Evolutionary conservation across 2,329 filamentous ascomycete species (phyloP).

Genomic region (Hawksworthiomyces lignivorus): DNA sequence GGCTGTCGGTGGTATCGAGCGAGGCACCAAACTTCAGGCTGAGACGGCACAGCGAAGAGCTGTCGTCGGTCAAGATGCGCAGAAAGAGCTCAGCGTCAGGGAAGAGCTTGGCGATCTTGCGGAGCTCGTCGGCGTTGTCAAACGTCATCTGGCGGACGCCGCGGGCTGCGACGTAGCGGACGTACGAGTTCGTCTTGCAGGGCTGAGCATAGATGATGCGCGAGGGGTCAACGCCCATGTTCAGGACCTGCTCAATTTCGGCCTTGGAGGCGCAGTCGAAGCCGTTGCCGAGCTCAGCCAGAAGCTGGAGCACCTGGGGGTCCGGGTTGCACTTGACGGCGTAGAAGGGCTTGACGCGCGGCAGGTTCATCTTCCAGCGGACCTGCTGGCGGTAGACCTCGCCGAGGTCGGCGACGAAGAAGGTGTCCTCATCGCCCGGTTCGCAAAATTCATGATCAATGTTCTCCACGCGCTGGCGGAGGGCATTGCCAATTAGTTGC

Average conservation of each 20-base stretch:
- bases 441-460: conserved; percentile 85
- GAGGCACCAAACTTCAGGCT: conserved; percentile 97
- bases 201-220: conserved; percentile 99
- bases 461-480: conserved; percentile 74
- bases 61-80: conserved; percentile 94
- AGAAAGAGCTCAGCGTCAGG: conserved; percentile 86
- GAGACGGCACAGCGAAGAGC: conserved; percentile 84
- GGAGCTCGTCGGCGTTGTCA: conserved; percentile 94
- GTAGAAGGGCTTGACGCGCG: conserved; percentile 92
- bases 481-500: conserved; percentile 75
- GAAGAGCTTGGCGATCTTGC: conserved; percentile 92
- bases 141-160: conserved; percentile 98
- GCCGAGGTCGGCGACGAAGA: conserved; percentile 96
- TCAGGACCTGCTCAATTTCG: conserved; percentile 88
- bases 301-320: conserved; percentile 76
- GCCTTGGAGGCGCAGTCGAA: conserved; percentile 98
- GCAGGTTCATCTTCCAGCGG: conserved; percentile 92
- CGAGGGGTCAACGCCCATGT: conserved; percentile 72
- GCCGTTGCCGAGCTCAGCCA: conserved; percentile 81
- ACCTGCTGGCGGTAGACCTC: conserved; percentile 98
- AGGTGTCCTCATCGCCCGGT: conserved; percentile 91
- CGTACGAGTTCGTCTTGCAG: conserved; percentile 98
- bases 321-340: conserved; percentile 99
- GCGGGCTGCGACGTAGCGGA: conserved; percentile 77
- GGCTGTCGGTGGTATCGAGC: conserved; percentile 68